Base-by-base conservation (phyloP, 2,329 filamentous ascomycete genomes). In the Alternaria gansuensis region DNA sequence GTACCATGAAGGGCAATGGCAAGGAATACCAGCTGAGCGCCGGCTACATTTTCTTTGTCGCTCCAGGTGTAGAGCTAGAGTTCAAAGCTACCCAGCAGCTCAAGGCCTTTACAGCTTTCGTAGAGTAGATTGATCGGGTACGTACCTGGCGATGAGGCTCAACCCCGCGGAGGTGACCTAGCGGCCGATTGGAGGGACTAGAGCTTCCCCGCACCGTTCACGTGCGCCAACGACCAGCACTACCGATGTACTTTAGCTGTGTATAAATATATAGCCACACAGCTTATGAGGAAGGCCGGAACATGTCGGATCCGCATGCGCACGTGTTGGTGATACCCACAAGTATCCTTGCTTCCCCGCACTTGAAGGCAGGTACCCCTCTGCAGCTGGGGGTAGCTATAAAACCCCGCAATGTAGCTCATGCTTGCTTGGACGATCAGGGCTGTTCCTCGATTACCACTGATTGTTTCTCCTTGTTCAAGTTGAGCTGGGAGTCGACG, bases 1-100 rank as follows among this genome's bases (percentile, higher is more conserved):
- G 87, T 1, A 80, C 74, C 24, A 78, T 91, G 81, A 81, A 79
- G 57, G 84, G 82, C 0, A 81, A 84, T 4, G 84, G 82, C 0
- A 79, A 83, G 67, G 79, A 79, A 14, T 79, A 85, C 57, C 79
- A 85, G 29, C 58, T 90, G 44, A 83, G 82, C 26, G 85, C 87
- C 71, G 90, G 89, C 0, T 85, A 81, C 64, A 85, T 90, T 10
- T 91, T 83, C 70, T 91, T 89, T 72, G 78, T 91, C n/a, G 88
- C 84, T 1, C 84, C 85, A 3, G 85, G 84, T 0, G 77, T 82
- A 4, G 80, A 82, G 54, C 59, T 85, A 11, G 77, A 82, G 43
- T 78, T 84, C 45, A 73, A 75, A 51, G 79, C 81, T 21, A 66
- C 68, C 1, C 78, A 80, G 52, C 78, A 75, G 14, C 65, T 85